Conservation (phyloP, 805 yeast species). For the Kodamaea nitidulidarum region DNA sequence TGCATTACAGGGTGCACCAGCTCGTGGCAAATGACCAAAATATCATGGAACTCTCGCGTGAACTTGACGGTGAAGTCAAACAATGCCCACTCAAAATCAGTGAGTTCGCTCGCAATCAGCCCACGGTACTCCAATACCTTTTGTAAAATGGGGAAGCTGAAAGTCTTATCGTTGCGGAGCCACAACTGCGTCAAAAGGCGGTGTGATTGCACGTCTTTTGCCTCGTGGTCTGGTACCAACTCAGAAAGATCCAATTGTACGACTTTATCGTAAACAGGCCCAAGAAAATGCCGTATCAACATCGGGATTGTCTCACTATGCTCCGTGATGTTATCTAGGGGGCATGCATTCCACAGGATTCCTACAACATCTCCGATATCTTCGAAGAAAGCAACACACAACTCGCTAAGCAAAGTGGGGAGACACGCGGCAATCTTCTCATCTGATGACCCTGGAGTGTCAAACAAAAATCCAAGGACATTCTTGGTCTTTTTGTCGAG, state of each 20-base stretch:
- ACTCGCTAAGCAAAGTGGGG: slow-evolving; percentile 14
- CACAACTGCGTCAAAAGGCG: slow-evolving; percentile 6
- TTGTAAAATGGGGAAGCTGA: slow-evolving; percentile 3
- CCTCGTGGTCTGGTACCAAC: slow-evolving; percentile 7
- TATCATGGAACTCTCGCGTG: slow-evolving; percentile 12
- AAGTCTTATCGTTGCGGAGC: slow-evolving; percentile 10
- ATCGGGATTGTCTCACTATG: slow-evolving; percentile 1
- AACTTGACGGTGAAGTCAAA: slow-evolving; percentile 13
- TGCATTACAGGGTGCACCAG: slow-evolving; percentile 14
- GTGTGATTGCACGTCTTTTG: slow-evolving; percentile 7
- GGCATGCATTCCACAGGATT: background rate
- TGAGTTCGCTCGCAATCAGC: slow-evolving; percentile 1
- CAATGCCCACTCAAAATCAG: slow-evolving; percentile 15
- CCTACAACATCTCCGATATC: background rate
- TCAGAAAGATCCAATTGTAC: background rate
- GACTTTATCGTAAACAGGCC: slow-evolving; percentile 1
- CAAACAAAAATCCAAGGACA: slow-evolving; percentile 16
- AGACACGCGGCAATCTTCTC: slow-evolving; percentile 16
- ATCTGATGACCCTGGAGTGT: slow-evolving; percentile 4
- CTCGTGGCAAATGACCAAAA: slow-evolving; percentile 9
- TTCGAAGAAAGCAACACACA: slow-evolving; percentile 7
- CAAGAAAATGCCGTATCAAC: slow-evolving; percentile 3
- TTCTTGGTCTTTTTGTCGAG: slow-evolving; percentile 16
- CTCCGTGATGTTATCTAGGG: background rate
- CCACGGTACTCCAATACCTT: background rate